Evolutionary conservation across 805 yeast genomes (phyloP).

Genomic region (Kockiozyma suomiensis): DNA sequence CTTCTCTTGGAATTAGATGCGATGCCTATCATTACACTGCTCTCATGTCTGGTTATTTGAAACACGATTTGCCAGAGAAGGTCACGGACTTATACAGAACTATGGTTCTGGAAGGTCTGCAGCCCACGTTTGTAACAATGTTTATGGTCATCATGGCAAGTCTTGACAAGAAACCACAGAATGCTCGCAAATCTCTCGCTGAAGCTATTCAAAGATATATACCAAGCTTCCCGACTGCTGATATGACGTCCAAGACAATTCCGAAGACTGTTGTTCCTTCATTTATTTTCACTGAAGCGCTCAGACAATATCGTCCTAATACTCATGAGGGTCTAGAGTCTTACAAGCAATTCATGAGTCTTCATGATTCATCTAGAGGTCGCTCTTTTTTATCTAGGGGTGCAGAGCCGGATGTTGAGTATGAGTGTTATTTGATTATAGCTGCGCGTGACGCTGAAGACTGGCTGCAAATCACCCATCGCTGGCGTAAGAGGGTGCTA

Average conservation of each 20-base stretch:
- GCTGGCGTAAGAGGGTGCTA: slow-evolving; percentile 12
- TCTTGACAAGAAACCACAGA: not conserved
- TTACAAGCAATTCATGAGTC: slow-evolving; percentile 2
- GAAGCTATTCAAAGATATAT: slow-evolving; percentile 1
- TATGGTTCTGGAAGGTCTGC: slow-evolving; percentile 17
- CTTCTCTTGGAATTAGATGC: slow-evolving; percentile 5
- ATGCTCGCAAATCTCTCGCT: slow-evolving; percentile 8
- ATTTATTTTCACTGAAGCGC: slow-evolving; percentile 17
- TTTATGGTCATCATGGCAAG: slow-evolving; percentile 43
- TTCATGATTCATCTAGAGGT: not conserved
- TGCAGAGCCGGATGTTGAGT: slow-evolving; percentile 7
- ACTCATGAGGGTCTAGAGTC: not conserved
- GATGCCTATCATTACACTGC: slow-evolving; percentile 30
- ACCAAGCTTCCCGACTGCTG: slow-evolving; percentile 16
- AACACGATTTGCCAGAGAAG: slow-evolving; percentile 3
- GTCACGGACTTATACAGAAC: slow-evolving; percentile 17
- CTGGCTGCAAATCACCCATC: slow-evolving; percentile 7
- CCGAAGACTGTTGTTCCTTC: slow-evolving; percentile 25
- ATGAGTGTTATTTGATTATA: slow-evolving; percentile 12
- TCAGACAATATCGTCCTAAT: not conserved
- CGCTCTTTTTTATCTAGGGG: not conserved
- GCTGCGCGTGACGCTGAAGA: slow-evolving; percentile 10
- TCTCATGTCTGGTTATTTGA: slow-evolving; percentile 22
- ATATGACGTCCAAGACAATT: slow-evolving; percentile 10
- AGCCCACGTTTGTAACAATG: slow-evolving; percentile 37